Percentiles rank a stretch among this genome's conserved stretches.
Evolutionary conservation across 106 monocot genomes (phyloP).

Genomic region (Hemerocallis citrina): DNA sequence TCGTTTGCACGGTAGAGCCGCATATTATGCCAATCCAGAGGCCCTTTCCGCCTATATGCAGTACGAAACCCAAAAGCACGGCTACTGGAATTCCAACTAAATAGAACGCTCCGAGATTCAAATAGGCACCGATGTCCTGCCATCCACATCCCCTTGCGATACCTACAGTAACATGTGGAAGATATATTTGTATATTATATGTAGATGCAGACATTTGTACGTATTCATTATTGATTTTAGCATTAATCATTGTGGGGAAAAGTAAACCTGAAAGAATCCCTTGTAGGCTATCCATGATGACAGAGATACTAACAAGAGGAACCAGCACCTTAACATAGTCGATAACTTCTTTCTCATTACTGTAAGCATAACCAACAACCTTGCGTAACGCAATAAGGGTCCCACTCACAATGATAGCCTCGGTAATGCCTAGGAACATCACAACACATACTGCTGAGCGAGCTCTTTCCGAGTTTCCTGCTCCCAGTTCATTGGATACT

Average conservation of each 20-base stretch:
- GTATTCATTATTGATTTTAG: too few species aligned
- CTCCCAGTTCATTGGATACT: conserved; percentile 68
- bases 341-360: conserved; percentile 45
- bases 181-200: too few species aligned
- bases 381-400: conserved; percentile 22
- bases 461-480: conserved; percentile 51
- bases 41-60: conserved; percentile 50
- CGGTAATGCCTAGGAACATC: conserved; percentile 24
- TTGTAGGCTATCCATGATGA: conserved; percentile 42
- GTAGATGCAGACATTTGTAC: too few species aligned
- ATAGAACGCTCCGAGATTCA: conserved; percentile 59
- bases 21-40: conserved; percentile 72
- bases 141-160: conserved; percentile 69
- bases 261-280: conserved; percentile 50
- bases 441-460: conserved; percentile 29
- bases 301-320: conserved; percentile 47
- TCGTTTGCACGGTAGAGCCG: conserved; percentile 47
- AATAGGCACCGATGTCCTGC: conserved; percentile 70
- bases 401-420: conserved; percentile 28
- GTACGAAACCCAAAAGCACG: conserved; percentile 40
- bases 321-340: conserved; percentile 44
- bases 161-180: conserved; percentile 24
- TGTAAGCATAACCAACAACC: conserved; percentile 46
- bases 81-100: conserved; percentile 64
- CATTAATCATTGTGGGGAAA: background rate